Conservation (phyloP, 306 rosid species). For the Prosopis cineraria region DNA sequence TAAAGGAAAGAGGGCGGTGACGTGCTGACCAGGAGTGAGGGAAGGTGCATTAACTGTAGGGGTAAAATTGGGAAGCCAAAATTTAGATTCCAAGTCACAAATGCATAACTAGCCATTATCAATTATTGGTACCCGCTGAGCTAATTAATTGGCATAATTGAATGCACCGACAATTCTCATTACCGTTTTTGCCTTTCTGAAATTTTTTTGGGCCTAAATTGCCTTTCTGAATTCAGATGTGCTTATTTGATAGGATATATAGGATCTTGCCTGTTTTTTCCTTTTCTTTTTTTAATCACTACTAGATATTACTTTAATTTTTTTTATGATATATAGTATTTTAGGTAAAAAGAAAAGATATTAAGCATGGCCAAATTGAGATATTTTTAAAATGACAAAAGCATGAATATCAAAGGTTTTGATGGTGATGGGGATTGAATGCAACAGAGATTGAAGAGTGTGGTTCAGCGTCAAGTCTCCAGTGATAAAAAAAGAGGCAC, state of each 20-base stretch:
- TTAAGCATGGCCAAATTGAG: background rate
- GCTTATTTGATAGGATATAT: too few species aligned
- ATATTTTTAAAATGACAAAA: background rate
- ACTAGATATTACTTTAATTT: too few species aligned
- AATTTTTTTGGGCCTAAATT: too few species aligned
- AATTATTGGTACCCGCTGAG: background rate
- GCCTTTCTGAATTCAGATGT: too few species aligned
- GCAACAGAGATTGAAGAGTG: background rate
- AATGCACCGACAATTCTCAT: background rate
- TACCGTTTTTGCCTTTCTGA: too few species aligned
- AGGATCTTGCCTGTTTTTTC: too few species aligned
- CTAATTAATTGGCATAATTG: background rate
- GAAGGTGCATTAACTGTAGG: background rate
- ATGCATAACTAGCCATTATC: slow-evolving; percentile 6
- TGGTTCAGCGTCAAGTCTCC: background rate
- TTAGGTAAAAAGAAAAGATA: background rate
- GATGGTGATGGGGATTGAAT: background rate
- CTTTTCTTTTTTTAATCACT: too few species aligned
- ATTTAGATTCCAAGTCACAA: slow-evolving; percentile 1
- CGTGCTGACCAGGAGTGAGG: background rate
- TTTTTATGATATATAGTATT: too few species aligned
- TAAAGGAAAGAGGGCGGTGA: slow-evolving; percentile 10
- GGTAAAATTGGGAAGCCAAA: slow-evolving; percentile 6
- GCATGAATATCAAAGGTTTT: background rate
- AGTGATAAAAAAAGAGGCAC: background rate